Percentiles rank a stretch among this genome's conserved stretches.
phyloP scores from a whole-genome alignment of 495 filamentous ascomycete species.

The Choiromyces venosus region DNA sequence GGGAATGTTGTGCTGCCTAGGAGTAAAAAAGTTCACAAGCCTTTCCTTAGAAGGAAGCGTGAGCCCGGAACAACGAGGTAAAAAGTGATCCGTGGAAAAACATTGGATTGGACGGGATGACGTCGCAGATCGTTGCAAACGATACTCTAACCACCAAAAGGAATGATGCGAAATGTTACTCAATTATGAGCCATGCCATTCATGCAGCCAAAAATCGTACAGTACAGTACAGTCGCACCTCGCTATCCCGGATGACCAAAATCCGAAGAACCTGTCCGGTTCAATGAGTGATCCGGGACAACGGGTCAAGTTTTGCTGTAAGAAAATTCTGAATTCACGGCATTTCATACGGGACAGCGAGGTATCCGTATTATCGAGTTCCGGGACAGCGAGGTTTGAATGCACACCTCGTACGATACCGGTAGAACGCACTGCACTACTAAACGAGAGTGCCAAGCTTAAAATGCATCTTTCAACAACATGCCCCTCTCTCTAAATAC shows the following conservation, averaged over 20 bases:
- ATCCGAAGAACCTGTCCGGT: too few species aligned
- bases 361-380: too few species aligned
- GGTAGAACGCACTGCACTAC: not conserved
- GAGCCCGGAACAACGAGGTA: constrained; percentile 26
- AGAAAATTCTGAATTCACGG: too few species aligned
- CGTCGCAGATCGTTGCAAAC: constrained; percentile 32
- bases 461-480: not conserved
- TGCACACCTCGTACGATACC: not conserved
- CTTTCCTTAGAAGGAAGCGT: constrained; percentile 31
- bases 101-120: constrained; percentile 12
- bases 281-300: too few species aligned
- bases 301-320: too few species aligned
- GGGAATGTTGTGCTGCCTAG: not conserved
- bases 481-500: not conserved
- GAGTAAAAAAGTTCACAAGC: not conserved
- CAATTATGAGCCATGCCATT: not conserved
- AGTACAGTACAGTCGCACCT: too few species aligned
- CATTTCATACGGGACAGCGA: too few species aligned
- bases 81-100: constrained; percentile 19
- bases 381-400: too few species aligned
- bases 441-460: not conserved
- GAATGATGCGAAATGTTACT: not conserved
- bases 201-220: not conserved
- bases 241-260: too few species aligned
- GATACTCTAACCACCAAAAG: not conserved